These are phyloP conservation scores for Triticum turgidum DNA, from an alignment of 176 grass and related monocot species.

Conservation along the genomic window DNA sequence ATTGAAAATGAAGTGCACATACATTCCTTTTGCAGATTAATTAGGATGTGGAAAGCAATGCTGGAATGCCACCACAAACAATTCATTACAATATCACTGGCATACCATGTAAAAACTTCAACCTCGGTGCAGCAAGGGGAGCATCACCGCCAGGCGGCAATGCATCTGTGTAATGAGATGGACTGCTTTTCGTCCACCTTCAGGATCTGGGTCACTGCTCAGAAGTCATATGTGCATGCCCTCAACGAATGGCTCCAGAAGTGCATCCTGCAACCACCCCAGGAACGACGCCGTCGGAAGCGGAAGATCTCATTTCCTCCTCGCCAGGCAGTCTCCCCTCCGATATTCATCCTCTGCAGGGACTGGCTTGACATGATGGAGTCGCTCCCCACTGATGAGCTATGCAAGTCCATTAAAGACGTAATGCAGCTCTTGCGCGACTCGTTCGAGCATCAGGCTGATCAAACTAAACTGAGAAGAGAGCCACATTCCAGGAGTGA, in stretches of 20 bases:
- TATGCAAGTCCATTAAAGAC: slow-evolving; percentile 55
- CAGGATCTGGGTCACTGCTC: slow-evolving; percentile 55
- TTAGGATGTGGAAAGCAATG: slow-evolving; percentile 97
- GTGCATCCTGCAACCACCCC: slow-evolving; percentile 81
- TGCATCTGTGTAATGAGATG: slow-evolving; percentile 64
- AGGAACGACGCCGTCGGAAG: slow-evolving; percentile 50
- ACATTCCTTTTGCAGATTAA: slow-evolving; percentile 50
- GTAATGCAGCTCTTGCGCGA: slow-evolving; percentile 38
- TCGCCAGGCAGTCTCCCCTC: slow-evolving; percentile 78
- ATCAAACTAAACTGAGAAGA: slow-evolving; percentile 18
- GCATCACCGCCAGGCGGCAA: slow-evolving; percentile 43
- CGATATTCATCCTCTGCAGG: slow-evolving; percentile 79
- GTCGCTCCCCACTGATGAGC: slow-evolving; percentile 50
- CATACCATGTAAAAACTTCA: slow-evolving; percentile 71
- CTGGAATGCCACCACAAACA: slow-evolving; percentile 94
- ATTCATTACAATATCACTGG: slow-evolving; percentile 94
- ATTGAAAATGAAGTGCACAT: neutral
- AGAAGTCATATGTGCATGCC: slow-evolving; percentile 52
- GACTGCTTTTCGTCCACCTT: slow-evolving; percentile 67
- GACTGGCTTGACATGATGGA: slow-evolving; percentile 58
- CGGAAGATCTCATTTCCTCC: slow-evolving; percentile 66
- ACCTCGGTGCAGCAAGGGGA: slow-evolving; percentile 34
- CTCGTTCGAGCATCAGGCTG: slow-evolving; percentile 47
- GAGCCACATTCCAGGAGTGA: slow-evolving; percentile 38
- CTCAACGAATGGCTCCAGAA: slow-evolving; percentile 88